Evolutionary conservation across 1,284 basidiomycete genomes (phyloP).

Genomic region (Trichosporon sp.): DNA sequence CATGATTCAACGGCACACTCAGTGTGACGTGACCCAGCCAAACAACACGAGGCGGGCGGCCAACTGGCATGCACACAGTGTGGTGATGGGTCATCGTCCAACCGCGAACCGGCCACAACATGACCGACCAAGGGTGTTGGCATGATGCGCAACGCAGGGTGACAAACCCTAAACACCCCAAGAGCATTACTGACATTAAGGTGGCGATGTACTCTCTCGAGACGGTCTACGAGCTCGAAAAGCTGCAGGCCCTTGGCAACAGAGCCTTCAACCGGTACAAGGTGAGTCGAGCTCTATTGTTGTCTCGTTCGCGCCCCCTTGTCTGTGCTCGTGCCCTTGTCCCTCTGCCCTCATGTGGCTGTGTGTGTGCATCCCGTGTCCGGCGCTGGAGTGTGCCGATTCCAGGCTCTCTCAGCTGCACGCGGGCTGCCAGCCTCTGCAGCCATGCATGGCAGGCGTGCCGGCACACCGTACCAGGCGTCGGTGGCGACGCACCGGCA

Average conservation of each 20-base stretch:
- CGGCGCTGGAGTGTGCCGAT: not conserved
- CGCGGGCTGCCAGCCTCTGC: not conserved
- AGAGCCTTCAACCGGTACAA: conserved; percentile 21
- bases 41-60: not conserved
- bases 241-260: conserved; percentile 24
- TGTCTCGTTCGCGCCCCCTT: not conserved
- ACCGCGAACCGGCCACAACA: conserved; percentile 1
- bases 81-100: not conserved
- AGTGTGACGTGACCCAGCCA: not conserved
- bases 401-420: not conserved
- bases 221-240: conserved; percentile 23
- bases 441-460: not conserved
- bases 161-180: conserved; percentile 5
- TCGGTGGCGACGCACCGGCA: not conserved
- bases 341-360: not conserved
- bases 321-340: conserved; percentile 4
- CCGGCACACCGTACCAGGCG: not conserved
- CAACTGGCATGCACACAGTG: not conserved
- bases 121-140: conserved; percentile 10
- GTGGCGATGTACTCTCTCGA: conserved; percentile 19
- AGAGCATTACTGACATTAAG: conserved; percentile 15
- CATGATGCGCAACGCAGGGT: not conserved
- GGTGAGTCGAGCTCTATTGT: conserved; percentile 1
- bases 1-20: not conserved
- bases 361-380: not conserved